A percentile compares a stretch with the other conserved stretches of the same genome.
Conservation (phyloP, 2,329 filamentous ascomycete species). For the Diaporthe sp. region DNA sequence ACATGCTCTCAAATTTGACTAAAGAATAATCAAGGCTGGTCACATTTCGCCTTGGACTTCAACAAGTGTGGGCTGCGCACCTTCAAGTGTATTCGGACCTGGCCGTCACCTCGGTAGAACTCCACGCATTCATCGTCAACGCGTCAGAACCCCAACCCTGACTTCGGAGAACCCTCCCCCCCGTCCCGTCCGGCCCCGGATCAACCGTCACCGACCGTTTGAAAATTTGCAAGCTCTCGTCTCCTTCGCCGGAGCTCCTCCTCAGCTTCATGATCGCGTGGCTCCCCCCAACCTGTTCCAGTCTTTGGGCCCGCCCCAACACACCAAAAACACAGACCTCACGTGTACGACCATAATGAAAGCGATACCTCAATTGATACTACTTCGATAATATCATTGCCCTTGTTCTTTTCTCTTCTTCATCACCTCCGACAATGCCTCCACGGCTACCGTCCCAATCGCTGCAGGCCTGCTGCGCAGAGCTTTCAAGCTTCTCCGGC, state of each 20-base stretch:
- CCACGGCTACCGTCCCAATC: constrained; percentile 36
- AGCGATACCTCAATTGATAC: constrained; percentile 12
- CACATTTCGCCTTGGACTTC: neutral
- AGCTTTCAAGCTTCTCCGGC: constrained; percentile 31
- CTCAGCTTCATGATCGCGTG: constrained; percentile 9
- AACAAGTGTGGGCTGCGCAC: neutral
- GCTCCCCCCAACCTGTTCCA: neutral
- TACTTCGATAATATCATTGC: neutral
- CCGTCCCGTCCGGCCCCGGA: neutral
- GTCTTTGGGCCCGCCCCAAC: constrained; percentile 29
- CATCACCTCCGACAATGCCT: constrained; percentile 34
- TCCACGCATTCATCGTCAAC: neutral
- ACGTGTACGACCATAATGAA: constrained; percentile 28
- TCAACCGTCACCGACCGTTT: neutral
- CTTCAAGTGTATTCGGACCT: neutral
- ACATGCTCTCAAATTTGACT: neutral
- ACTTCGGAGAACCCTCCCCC: too few relatives aligned
- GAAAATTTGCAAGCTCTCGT: constrained; percentile 28
- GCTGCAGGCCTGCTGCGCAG: constrained; percentile 35
- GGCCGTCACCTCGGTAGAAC: neutral
- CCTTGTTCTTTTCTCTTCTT: neutral
- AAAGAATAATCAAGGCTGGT: neutral
- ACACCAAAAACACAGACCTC: constrained; percentile 1
- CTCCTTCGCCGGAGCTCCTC: neutral
- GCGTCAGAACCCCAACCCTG: neutral